Evolutionary conservation across 192 early-diverging fungal species (phyloP), one percentile per base, ranked within the genome.

Genomic region (Coemansia sp.): DNA sequence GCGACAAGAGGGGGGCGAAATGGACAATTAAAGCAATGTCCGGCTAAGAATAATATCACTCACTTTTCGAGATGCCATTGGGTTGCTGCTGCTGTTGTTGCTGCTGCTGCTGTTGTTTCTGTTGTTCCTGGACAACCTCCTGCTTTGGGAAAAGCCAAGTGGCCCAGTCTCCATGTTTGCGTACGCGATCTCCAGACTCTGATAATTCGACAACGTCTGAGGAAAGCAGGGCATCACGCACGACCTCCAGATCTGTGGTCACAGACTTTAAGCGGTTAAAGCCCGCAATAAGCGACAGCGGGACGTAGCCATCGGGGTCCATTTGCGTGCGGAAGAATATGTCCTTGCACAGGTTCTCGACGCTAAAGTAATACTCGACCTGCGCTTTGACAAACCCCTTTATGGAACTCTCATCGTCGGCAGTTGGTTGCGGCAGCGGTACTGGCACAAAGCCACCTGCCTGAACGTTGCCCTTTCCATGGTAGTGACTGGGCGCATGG

Each of bases 321-420:
- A 99, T 99, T 68, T 96, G 91, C 49, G 81, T 75, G 49, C 97
- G 89, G 82, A 99, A 93, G 76, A 85, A 99, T 19, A 98, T 84
- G 73, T 99, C 97, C 56, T 91, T 92, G 88, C 93, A 94, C 55
- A 99, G 83, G 66, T 99, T 99, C 44, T 98, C 95, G 49, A 97
- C 86, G 52, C 92, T 94, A 67, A 98, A 98, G 82, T 99, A 99
- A 79, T 94, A 99, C 73, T 99, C 90, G 57, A 85, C 70, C 69
- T 85, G 84, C n/a, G 72, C 66, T 54, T 63, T 65, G 9, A 85
- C 72, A 62, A 74, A 83, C 56, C 49, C 34, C 63, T 64, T 67
- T 31, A 85, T 32, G 3, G 78, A 72, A 28, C 62, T 67, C 41
- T 65, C 62, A 57, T 81, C 82, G 55, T 71, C 76, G 9, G 68